Evolutionary conservation across 2,329 filamentous ascomycete species (phyloP), one percentile per base, ranked within the genome.

Genomic region (Aspergillus glaucus): DNA sequence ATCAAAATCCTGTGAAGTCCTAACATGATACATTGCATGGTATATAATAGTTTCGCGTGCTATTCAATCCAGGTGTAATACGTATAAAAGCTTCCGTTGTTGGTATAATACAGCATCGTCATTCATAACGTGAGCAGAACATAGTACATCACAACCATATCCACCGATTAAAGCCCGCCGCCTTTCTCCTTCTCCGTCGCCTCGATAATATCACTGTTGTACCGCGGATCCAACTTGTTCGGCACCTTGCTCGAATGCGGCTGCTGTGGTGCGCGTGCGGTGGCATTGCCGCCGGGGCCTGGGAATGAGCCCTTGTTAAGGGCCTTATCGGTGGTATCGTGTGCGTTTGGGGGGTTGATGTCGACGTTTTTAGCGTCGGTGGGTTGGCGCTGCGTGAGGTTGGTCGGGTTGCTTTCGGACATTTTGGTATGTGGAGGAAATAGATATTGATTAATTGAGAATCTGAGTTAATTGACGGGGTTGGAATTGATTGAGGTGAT

Each of bases 161-260:
- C n/a, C 34, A 17, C 8, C 34, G 14, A 36, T 30, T 30, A 30
- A 30, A 30, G 10, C 6, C 34, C 14, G n/a, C 30, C 14, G 10
- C 15, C n/a, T 9, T 36, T 36, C 39, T 42, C 39, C 17, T 42
- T 42, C 2, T 42, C n/a, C 9, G 22, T 19, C 10, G 39, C 19
- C 36, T 48, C 49, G 19, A 50, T 17, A 19, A 50, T 28, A 28
- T 51, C 42, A 12, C 36, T 48, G 4, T 51, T 30, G n/a, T 41
- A 42, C 12, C 49, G 49, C 4, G 46, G 46, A 30, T 48, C 42
- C 9, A 45, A 36, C 28, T 48, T 50, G 46, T 48, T 48, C 12
- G 43, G 3, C 3, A 50, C 8, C 15, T 48, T 45, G 46, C 26
- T 48, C 10, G 45, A 47, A 36, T 48, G 45, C 3, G 49, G 49